Conservation (phyloP, 495 filamentous ascomycete genomes). For the Penicillium lividum region DNA sequence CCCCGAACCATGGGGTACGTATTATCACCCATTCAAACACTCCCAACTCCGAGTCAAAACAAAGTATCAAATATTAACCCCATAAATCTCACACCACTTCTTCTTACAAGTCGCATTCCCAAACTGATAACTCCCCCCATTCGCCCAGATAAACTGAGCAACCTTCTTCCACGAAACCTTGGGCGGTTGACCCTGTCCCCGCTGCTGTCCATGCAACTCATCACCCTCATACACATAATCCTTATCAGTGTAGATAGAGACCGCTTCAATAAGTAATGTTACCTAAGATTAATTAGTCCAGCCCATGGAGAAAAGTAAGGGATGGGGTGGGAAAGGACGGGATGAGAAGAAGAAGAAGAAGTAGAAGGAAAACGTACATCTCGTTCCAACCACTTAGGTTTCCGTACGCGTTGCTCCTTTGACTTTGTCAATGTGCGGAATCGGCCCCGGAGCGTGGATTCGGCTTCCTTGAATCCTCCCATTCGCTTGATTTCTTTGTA, state of each 20-base stretch:
- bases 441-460: slow-evolving; percentile 83
- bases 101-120: slow-evolving; percentile 87
- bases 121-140: slow-evolving; percentile 82
- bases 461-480: slow-evolving; percentile 72
- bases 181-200: slow-evolving; percentile 15
- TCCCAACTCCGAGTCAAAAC: neutral
- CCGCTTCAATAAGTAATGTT: neutral
- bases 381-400: slow-evolving; percentile 70
- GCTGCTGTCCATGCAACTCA: neutral
- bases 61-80: neutral
- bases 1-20: too few relatives aligned
- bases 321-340: too few relatives aligned
- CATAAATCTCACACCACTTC: slow-evolving; percentile 56
- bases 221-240: neutral
- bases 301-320: too few relatives aligned
- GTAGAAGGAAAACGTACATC: slow-evolving; percentile 65
- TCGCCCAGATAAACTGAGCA: slow-evolving; percentile 63
- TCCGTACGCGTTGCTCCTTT: slow-evolving; percentile 71
- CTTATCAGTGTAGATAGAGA: neutral
- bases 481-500: slow-evolving; percentile 75
- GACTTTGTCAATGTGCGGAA: slow-evolving; percentile 77
- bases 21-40: neutral
- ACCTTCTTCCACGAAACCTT: slow-evolving; percentile 85
- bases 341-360: too few relatives aligned
- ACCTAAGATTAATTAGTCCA: neutral